phyloP scores from a whole-genome alignment of 2,329 filamentous ascomycete species.

The Fusarium solani-melongenae region DNA sequence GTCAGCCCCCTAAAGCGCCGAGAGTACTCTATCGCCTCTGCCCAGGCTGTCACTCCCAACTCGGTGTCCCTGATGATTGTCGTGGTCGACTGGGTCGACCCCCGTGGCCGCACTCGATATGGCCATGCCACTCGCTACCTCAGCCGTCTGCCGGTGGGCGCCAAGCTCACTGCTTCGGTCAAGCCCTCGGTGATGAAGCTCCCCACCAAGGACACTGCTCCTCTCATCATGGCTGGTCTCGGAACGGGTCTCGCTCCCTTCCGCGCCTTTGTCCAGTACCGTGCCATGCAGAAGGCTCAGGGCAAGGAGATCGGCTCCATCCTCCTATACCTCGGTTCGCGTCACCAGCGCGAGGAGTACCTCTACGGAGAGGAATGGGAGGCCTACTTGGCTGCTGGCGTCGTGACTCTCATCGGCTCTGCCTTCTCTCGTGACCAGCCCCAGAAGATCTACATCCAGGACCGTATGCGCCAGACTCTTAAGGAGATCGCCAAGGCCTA shows the following conservation, averaged over 20 bases:
- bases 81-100: slow-evolving; percentile 94
- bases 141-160: slow-evolving; percentile 77
- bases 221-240: slow-evolving; percentile 99
- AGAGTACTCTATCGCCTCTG: slow-evolving; percentile 99
- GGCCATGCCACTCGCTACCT: slow-evolving; percentile 95
- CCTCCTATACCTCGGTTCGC: slow-evolving; percentile 94
- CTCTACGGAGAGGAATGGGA: slow-evolving; percentile 99
- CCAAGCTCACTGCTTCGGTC: slow-evolving; percentile 88
- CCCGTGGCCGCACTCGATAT: slow-evolving; percentile 86
- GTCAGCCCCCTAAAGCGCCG: slow-evolving; percentile 93
- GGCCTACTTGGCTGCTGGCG: slow-evolving; percentile 93
- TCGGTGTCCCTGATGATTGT: slow-evolving; percentile 97
- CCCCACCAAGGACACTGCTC: slow-evolving; percentile 85
- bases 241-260: slow-evolving; percentile 98
- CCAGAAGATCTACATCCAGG: slow-evolving; percentile 99
- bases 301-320: slow-evolving; percentile 95
- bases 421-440: slow-evolving; percentile 98
- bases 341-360: slow-evolving; percentile 98
- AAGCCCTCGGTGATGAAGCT: slow-evolving; percentile 99
- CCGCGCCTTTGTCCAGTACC: slow-evolving; percentile 98
- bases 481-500: slow-evolving; percentile 87
- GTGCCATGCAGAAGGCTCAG: slow-evolving; percentile 96
- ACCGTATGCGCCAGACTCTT: slow-evolving; percentile 92
- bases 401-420: slow-evolving; percentile 91
- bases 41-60: slow-evolving; percentile 91